Evolutionary conservation across 345 rosid genomes (phyloP), one percentile per base, ranked within the genome.

Genomic region (Murraya paniculata): DNA sequence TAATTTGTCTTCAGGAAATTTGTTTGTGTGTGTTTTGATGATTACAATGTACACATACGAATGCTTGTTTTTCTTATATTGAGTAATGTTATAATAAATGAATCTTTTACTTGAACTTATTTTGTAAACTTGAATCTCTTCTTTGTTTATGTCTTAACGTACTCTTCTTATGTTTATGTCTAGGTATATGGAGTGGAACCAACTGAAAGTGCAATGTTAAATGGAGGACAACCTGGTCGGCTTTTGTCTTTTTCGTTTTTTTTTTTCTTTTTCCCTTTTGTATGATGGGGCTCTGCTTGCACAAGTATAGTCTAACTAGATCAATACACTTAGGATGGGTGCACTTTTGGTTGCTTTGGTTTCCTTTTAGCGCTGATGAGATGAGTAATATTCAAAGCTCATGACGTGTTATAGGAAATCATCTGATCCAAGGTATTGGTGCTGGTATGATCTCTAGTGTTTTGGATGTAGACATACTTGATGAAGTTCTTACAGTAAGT

Each of bases 341-440:
- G 3, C 50, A 45, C 3, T 45, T 41, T 45, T 45, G 50, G 50
- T 13, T 45, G 18, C 50, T 45, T 45, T 45, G 50, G 50, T 45
- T 45, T 45, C 18, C 22, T 53, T 5, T 53, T 19, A 53, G 2
- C 57, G 21, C 18, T 53, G 57, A 16, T 53, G 57, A 53, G 6
- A 53, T 18, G 22, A 19, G 57, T 19, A 18, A 53, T 45, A 45
- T 45, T 45, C 50, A 18, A 16, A 53, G 21, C 21, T 53, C 11
- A 30, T 18, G 7, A 25, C 35, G 9, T 80, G 73, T 73, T 25
- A 33, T 75, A 91, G 93, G 92, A 68, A 65, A 67, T 36, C 92
- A 90, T 84, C 55, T 68, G 78, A 90, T 91, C n/a, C 81, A 88
- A 71, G 96, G 93, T 62, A 80, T 90, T 79, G 93, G 93, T 10